These are phyloP conservation scores for Cryphonectria parasitica DNA, from an alignment of 2,329 filamentous ascomycete species.

Conservation along the genomic window DNA sequence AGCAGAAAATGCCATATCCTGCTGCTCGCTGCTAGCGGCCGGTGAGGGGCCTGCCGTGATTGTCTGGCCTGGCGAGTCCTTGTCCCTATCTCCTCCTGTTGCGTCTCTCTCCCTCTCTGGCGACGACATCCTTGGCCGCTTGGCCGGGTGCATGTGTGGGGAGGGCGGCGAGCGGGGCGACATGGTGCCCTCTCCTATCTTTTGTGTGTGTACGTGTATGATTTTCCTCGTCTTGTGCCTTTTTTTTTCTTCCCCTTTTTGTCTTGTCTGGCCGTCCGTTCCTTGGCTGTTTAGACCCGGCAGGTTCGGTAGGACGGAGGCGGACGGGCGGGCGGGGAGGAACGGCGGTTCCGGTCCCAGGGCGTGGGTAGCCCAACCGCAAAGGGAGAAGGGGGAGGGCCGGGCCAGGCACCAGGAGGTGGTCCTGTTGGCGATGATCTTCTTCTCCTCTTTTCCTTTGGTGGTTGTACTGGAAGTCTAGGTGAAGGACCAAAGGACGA, in stretches of 20 bases:
- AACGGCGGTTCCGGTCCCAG: background rate
- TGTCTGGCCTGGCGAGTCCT: constrained; percentile 44
- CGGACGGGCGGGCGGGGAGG: background rate
- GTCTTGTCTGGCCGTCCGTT: background rate
- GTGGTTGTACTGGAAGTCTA: background rate
- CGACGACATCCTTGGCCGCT: constrained; percentile 61
- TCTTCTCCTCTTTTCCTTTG: background rate
- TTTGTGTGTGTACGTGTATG: background rate
- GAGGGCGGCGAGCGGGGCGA: constrained; percentile 53
- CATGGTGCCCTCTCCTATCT: constrained; percentile 40
- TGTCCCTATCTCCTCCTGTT: constrained; percentile 35
- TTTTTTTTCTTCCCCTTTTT: too few relatives aligned
- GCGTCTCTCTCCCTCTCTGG: constrained; percentile 35
- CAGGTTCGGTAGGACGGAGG: background rate
- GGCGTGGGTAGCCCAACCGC: background rate
- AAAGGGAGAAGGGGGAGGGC: background rate
- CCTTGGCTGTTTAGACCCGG: background rate
- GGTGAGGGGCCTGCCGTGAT: constrained; percentile 44
- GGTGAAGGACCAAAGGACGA: background rate
- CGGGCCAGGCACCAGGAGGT: constrained; percentile 1
- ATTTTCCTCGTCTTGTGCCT: background rate
- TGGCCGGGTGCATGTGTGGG: constrained; percentile 55
- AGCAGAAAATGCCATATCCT: constrained; percentile 29
- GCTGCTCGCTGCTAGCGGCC: constrained; percentile 35
- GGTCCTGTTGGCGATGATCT: background rate